Base-by-base conservation (phyloP, 305 asterid species). In the Fraxinus angustifolia region DNA sequence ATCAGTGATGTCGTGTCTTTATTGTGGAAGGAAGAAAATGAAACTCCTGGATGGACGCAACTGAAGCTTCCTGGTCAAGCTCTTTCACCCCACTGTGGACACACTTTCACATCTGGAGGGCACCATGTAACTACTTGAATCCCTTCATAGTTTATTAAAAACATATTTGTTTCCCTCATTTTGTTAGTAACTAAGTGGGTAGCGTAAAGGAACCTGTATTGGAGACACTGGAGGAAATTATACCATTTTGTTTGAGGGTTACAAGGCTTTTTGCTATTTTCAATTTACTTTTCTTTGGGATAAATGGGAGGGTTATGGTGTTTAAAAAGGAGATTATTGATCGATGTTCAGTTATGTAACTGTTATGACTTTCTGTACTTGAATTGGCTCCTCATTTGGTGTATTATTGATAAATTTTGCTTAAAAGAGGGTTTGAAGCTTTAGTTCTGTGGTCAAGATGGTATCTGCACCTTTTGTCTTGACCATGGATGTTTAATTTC, bases 41-140 rank as follows among this genome's bases (percentile, higher is more conserved):
- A 96, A 90, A 86, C 88, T 77, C 98, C 98, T 79, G 98, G 98
- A 78, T 96, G 99, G 99, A 94, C 97, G 82, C 98, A 93, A 82
- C 78, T 96, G 90, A 96, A 93, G 92, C 94, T 96, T 90, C 99
- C 99, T n/a, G 99, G 98, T 72, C 99, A 94, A 91, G 92, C 99
- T 86, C 98, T 98, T 83, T 89, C 98, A 56, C 88, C 99, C 56
- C 92, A 93, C 40, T 96, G 99, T 82, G 99, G 99, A 79, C 99
- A 96, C 91, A 94, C 99, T 35, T 87, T 94, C 73, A 86, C 99
- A 82, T 96, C 97, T 87, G 97, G 96, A 87, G 98, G 98, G 75
- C 92, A 90, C 82, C 50, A 90, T 56, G 99, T 96, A 94, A 91
- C 74, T 65, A 74, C 82, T 82, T 77, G 53, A 73, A 78, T 80